Evolutionary conservation across 768 basidiomycete genomes (phyloP), one percentile per base, ranked within the genome.

Genomic region (Boletus huronensis): DNA sequence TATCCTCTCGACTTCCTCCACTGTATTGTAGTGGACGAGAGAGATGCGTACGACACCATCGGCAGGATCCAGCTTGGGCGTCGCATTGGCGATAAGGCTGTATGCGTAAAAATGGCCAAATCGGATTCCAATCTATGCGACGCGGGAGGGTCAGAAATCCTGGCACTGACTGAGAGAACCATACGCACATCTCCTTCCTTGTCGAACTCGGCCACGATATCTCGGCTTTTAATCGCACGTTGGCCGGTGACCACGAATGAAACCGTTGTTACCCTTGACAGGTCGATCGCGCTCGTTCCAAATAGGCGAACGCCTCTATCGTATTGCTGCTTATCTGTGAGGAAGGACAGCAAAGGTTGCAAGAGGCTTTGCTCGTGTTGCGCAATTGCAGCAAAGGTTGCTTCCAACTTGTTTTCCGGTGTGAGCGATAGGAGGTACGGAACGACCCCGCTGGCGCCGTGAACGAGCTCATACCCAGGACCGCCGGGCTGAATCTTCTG

Each of bases 41-140:
- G 87, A 89, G 51, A 90, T 82, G 4, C 90, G 79, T 21, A 90
- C 84, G 3, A 88, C 83, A 0, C 82, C 87, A 54, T 90, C 87
- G 0, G 78, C 74, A 1, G 75, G 65, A 60, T 87, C 81, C 42
- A 87, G 55, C 57, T 80, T 81, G 8, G 87, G 86, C 17, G 65
- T 66, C 9, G 87, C 70, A 26, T 72, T 69, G 7, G 77, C 72
- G 9, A 87, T 70, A 16, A 89, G 71, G 0, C 80, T 82, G 63
- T 85, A 86, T 3, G 89, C 87, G 63, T 90, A 90, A 64, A 86
- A 90, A 64, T 91, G 84, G 1, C 89, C 89, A 53, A 79, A 88
- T 21, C 87, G 84, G 54, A 91, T 87, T 0, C 89, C 89, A 44
- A 89, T 78, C 89, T 91, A 59, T 23, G 13, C 8, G 10, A 6